phyloP scores from a whole-genome alignment of 441 rosid species.

The Pelargonium citronellum region DNA sequence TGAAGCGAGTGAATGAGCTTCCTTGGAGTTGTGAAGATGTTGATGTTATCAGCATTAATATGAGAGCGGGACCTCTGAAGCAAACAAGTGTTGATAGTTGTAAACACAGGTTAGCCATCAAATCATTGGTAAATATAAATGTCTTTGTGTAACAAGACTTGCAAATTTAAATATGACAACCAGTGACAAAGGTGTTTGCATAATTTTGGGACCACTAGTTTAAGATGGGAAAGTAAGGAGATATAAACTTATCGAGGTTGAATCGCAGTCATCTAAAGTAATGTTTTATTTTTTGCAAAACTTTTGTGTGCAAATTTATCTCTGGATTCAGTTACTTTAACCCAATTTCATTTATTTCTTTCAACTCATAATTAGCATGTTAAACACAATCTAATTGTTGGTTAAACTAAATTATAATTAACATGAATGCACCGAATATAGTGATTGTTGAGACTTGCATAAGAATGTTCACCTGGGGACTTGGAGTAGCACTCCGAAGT shows the following conservation, averaged over 20 bases:
- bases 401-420: not conserved
- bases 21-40: constrained; percentile 76
- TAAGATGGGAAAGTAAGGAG: not conserved
- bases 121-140: constrained; percentile 2
- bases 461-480: constrained; percentile 61
- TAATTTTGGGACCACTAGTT: not conserved
- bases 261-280: not conserved
- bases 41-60: constrained; percentile 41
- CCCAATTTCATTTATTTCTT: too few relatives aligned
- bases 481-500: constrained; percentile 53
- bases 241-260: too few relatives aligned
- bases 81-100: constrained; percentile 13
- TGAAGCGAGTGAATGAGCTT: constrained; percentile 86
- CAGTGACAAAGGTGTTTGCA: not conserved
- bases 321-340: too few relatives aligned
- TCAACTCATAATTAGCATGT: too few relatives aligned
- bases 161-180: not conserved
- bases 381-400: not conserved
- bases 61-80: constrained; percentile 62
- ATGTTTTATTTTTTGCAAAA: constrained; percentile 1
- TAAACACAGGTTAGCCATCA: not conserved
- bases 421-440: not conserved
- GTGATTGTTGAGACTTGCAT: not conserved
- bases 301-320: not conserved
- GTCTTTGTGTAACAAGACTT: not conserved